Conservation (phyloP, 2,329 filamentous ascomycete genomes). For the Plectosphaerella plurivora region DNA sequence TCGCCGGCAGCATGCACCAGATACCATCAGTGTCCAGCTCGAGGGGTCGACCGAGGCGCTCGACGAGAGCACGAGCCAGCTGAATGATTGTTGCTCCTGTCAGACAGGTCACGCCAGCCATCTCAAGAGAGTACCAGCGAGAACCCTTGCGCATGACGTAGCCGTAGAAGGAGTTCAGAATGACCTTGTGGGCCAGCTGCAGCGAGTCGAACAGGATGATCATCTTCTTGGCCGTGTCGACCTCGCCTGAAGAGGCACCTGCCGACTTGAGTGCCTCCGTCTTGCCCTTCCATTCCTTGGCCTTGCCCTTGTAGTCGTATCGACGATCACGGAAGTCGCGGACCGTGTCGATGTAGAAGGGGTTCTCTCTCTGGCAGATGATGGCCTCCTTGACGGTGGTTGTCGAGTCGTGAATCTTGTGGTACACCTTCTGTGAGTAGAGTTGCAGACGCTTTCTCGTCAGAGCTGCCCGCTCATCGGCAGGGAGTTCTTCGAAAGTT, state of each 20-base stretch:
- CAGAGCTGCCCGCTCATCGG: constrained; percentile 76
- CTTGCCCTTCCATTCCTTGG: constrained; percentile 98
- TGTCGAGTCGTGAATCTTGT: constrained; percentile 95
- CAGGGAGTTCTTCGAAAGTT: constrained; percentile 73
- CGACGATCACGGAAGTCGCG: constrained; percentile 93
- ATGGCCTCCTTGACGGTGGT: constrained; percentile 94
- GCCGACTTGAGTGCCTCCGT: constrained; percentile 79
- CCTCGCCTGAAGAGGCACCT: constrained; percentile 68
- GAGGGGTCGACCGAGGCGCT: constrained; percentile 85
- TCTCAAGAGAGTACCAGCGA: constrained; percentile 98
- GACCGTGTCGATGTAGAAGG: constrained; percentile 96
- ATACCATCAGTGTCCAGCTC: constrained; percentile 98
- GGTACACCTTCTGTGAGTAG: constrained; percentile 98
- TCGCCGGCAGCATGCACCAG: constrained; percentile 97
- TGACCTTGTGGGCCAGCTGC: constrained; percentile 97
- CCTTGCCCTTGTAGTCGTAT: constrained; percentile 97
- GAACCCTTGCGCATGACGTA: constrained; percentile 99
- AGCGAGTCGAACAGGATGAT: constrained; percentile 92
- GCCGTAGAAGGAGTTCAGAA: constrained; percentile 97
- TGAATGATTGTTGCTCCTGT: constrained; percentile 97
- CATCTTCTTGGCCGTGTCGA: constrained; percentile 98
- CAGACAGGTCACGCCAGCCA: constrained; percentile 97
- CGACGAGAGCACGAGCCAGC: constrained; percentile 87
- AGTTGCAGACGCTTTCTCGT: constrained; percentile 84
- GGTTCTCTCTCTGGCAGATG: constrained; percentile 96